phyloP scores from a whole-genome alignment of 108 stramenopile genomes.

The Pseudonitzschia multistriata region DNA sequence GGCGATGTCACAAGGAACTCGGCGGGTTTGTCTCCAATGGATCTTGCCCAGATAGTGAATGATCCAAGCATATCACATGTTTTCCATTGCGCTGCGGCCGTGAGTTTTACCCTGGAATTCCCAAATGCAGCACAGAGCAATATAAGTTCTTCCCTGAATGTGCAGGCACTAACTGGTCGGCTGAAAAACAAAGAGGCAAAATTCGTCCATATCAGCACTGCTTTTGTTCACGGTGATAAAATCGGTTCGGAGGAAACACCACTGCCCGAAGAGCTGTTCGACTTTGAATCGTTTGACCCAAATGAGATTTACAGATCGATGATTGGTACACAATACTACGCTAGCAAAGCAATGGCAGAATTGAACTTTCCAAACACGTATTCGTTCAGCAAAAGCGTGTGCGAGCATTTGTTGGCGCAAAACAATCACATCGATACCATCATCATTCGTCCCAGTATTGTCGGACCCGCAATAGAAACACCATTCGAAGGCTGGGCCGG shows the following conservation, averaged over 20 bases:
- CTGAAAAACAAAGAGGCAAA: constrained; percentile 44
- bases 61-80: constrained; percentile 64
- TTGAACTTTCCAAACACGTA: constrained; percentile 83
- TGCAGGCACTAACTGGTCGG: constrained; percentile 52
- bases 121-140: constrained; percentile 75
- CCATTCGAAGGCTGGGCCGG: constrained; percentile 87
- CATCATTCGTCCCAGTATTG: constrained; percentile 85
- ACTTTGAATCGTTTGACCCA: constrained; percentile 59
- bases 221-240: constrained; percentile 80
- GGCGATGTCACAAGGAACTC: constrained; percentile 65
- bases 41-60: constrained; percentile 27
- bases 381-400: constrained; percentile 85
- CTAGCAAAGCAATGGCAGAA: constrained; percentile 76
- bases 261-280: constrained; percentile 58
- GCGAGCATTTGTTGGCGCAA: constrained; percentile 73
- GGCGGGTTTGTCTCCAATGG: constrained; percentile 49
- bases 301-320: constrained; percentile 71
- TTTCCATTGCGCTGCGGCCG: constrained; percentile 83
- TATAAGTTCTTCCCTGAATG: constrained; percentile 67
- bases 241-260: constrained; percentile 59
- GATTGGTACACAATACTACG: constrained; percentile 70
- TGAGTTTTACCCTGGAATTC: constrained; percentile 77
- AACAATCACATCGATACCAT: constrained; percentile 46
- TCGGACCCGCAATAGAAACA: constrained; percentile 72
- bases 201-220: constrained; percentile 85